Evolutionary conservation across 495 filamentous ascomycete genomes (phyloP), one percentile per base, ranked within the genome.

Genomic region (Penicillium arizonense): DNA sequence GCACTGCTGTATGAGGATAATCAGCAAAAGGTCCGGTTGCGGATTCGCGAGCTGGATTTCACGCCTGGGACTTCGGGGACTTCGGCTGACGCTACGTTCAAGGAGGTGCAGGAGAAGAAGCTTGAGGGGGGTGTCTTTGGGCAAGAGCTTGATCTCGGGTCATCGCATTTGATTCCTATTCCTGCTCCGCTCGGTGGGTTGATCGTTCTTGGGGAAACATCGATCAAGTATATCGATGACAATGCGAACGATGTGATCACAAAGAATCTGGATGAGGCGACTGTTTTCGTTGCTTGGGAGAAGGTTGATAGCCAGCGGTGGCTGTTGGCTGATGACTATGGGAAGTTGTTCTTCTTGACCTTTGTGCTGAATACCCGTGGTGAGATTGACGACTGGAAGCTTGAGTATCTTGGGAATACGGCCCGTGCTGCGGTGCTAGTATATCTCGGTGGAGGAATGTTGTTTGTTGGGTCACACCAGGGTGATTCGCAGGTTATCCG

Each of bases 391-490:
- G 77, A 77, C 36, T 87, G 91, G 68, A 83, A 86, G 16, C 59
- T 92, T 5, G 77, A 86, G 47, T 67, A 72, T n/a, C 70, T 93
- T 42, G 88, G 89, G 26, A 68, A 76, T 50, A 91, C 84, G 2
- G 87, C 90, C 16, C 80, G 88, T 53, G 87, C 94, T 3, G 86
- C 79, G 34, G 78, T 78, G 18, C 69, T 99, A 37, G 84, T 97
- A 5, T 91, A 95, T 66, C 77, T 97, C 24, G 89, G 85, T 16
- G 77, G 82, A 21, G 84, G 86, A 0, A 67, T 86, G 26, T 65
- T 96, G 7, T 99, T 92, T 66, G 81, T 97, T 28, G 95, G 89
- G 3, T 97, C 94, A 5, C 91, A 96, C 66, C 86, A 90, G 57
- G 92, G 92, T 10, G 89, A 99, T 65, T 95, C 90, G 0, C 92